Base-by-base conservation (phyloP, 768 basidiomycete species). In the Lactarius hengduanensis region DNA sequence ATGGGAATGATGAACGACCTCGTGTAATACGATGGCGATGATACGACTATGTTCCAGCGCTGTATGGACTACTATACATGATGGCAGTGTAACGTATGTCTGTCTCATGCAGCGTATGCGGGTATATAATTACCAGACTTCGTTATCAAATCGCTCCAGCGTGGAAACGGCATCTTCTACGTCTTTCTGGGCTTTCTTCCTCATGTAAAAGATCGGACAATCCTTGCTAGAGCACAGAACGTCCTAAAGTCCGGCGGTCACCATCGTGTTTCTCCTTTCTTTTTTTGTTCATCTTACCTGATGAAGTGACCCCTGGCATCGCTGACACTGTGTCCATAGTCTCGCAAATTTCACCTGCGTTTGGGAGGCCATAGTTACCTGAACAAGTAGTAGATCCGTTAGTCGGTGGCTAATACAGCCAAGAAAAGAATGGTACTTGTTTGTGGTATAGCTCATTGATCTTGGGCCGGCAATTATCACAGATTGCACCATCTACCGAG, bases 171-270 rank as follows among this genome's bases (percentile, higher is more conserved):
- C 84, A 71, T 98, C 95, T 69, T 93, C 93, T 0, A 96, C 97
- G 73, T 98, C 96, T 76, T 98, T 98, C 77, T 98, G 97, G 10
- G 96, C 89, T 73, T 98, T 98, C 80, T 98, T 98, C 53, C 97
- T 81, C 89, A 97, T 94, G 75, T 99, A 99, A 78, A 96, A 99
- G 67, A 98, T 98, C 0, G 97, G 97, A 71, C 97, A 99, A 77
- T 99, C 97, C 74, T 92, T 96, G 74, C 92, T 95, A 0, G 93
- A 91, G 74, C 96, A 99, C 34, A 99, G 80, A 10, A 98, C 97
- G 74, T 99, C 97, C 92, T 97, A 71, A 11, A 61, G 38, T 45
- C 38, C 57, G 40, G 26, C 26, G 36, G 47, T 69, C 38, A 65
- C 40, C 38, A 4, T 57, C 69, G 38, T 20, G 77, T 74, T 72